Conservation (phyloP, 108 stramenopile genomes). For the Bacterosira constricta region DNA sequence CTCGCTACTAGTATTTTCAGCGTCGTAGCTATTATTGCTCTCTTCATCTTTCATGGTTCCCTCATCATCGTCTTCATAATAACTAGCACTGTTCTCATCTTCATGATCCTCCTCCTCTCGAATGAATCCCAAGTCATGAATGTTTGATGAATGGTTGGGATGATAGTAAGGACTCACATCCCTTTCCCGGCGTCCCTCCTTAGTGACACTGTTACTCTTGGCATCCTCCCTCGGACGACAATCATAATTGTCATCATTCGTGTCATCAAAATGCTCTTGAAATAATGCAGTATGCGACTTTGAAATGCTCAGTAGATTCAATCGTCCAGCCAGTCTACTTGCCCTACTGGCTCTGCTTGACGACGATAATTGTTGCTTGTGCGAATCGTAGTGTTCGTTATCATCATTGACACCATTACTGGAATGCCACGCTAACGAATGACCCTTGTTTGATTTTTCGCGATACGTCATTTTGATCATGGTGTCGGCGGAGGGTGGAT, state of each 20-base stretch:
- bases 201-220: too few species aligned
- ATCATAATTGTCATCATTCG: too few species aligned
- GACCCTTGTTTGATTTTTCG: conserved; percentile 4
- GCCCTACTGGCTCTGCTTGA: neutral
- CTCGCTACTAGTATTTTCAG: too few species aligned
- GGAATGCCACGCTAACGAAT: conserved; percentile 14
- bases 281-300: neutral
- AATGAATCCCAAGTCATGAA: neutral
- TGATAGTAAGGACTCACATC: neutral
- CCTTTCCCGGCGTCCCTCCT: neutral
- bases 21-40: too few species aligned
- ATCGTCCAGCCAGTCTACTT: neutral
- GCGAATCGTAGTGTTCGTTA: conserved; percentile 5
- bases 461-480: conserved; percentile 17
- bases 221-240: too few species aligned
- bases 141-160: neutral
- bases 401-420: conserved; percentile 15
- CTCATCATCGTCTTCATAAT: neutral
- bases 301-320: neutral
- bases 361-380: neutral
- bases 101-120: neutral
- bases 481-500: too few species aligned
- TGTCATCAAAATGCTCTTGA: conserved; percentile 3
- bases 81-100: neutral
- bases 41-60: too few species aligned